These are phyloP conservation scores for Cyclotella cryptica DNA, from an alignment of 108 stramenopile genomes.

Conservation along the genomic window DNA sequence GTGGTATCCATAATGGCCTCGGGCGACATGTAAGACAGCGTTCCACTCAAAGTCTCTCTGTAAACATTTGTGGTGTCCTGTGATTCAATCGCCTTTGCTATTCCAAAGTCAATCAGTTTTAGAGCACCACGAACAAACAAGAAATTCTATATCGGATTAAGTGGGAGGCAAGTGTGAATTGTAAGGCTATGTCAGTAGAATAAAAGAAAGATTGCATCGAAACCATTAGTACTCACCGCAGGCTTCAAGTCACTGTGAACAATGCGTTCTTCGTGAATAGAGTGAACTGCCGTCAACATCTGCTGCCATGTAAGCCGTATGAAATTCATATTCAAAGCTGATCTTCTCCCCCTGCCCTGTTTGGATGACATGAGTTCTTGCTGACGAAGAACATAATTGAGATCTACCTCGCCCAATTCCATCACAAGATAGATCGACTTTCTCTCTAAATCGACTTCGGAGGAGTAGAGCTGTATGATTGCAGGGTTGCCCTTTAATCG, in stretches of 20 bases:
- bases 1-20: conserved; percentile 95
- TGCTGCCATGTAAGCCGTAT: conserved; percentile 98
- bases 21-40: conserved; percentile 99
- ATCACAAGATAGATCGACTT: conserved; percentile 91
- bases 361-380: conserved; percentile 60
- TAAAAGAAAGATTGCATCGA: conserved; percentile 37
- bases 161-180: too few species aligned
- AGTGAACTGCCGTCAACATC: conserved; percentile 98
- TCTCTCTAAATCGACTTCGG: conserved; percentile 86
- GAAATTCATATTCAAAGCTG: conserved; percentile 92
- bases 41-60: conserved; percentile 97
- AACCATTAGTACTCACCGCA: conserved; percentile 61
- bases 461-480: conserved; percentile 93
- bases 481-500: conserved; percentile 88
- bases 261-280: conserved; percentile 97
- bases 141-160: conserved; percentile 57
- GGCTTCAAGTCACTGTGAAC: conserved; percentile 98
- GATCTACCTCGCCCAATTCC: conserved; percentile 97
- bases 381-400: conserved; percentile 91
- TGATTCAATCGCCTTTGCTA: conserved; percentile 95
- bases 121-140: conserved; percentile 93
- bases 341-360: conserved; percentile 35
- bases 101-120: conserved; percentile 99
- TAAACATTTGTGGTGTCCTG: conserved; percentile 99
- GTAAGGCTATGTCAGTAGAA: background rate